A percentile compares a stretch with the other conserved stretches of the same genome.
phyloP scores from a whole-genome alignment of 2,329 filamentous ascomycete genomes.

The Fusarium burgessii region DNA sequence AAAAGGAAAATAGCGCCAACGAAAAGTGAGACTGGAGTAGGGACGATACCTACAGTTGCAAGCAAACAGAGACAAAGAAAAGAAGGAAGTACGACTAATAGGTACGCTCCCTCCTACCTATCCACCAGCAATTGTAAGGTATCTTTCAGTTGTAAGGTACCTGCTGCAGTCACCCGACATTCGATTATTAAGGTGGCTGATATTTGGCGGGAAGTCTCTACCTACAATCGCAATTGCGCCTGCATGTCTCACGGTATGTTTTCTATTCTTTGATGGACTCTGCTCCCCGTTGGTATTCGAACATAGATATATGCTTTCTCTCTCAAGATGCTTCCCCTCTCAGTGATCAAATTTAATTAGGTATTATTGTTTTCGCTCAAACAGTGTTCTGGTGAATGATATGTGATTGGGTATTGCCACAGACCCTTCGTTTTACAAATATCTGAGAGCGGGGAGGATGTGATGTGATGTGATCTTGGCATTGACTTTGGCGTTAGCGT shows the following conservation, averaged over 20 bases:
- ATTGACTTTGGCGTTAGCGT: neutral
- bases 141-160: neutral
- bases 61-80: conserved; percentile 20
- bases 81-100: neutral
- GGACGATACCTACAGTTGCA: neutral
- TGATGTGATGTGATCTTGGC: conserved; percentile 8
- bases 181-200: neutral
- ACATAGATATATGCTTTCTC: neutral
- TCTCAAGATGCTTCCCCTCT: neutral
- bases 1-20: neutral
- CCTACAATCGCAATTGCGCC: neutral
- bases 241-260: neutral
- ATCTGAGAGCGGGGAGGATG: neutral
- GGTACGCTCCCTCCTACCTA: too few species aligned
- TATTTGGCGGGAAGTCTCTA: conserved; percentile 10
- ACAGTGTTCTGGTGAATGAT: neutral
- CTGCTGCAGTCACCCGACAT: conserved; percentile 27
- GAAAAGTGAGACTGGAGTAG: neutral
- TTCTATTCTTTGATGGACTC: neutral
- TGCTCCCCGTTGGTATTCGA: neutral
- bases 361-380: neutral
- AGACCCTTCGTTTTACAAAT: neutral
- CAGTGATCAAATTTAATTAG: neutral
- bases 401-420: neutral
- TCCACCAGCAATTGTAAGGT: too few species aligned